Evolutionary conservation across 2,329 filamentous ascomycete genomes (phyloP).

Genomic region (Ophiostoma tasmaniense): DNA sequence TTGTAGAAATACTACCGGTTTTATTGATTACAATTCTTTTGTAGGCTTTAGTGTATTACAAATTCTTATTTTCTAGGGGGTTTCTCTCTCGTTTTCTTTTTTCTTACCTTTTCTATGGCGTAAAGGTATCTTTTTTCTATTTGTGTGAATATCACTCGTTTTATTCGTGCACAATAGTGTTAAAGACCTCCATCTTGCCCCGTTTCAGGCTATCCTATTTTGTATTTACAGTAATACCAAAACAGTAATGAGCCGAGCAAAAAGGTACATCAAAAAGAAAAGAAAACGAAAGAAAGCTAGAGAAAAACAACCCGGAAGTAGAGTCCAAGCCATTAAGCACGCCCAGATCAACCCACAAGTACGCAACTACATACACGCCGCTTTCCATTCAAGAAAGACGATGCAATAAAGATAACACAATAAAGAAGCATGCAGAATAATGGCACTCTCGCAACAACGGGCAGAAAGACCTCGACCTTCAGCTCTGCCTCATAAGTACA

Average conservation of each 20-base stretch:
- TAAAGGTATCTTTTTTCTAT: neutral
- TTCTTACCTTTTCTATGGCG: neutral
- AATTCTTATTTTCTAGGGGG: neutral
- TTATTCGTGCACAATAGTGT: neutral
- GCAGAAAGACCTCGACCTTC: neutral
- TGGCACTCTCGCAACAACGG: neutral
- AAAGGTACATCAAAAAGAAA: neutral
- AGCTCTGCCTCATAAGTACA: neutral
- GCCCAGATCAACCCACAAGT: neutral
- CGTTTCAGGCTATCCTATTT: neutral
- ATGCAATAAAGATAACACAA: neutral
- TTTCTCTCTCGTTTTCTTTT: neutral
- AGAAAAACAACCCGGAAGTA: neutral
- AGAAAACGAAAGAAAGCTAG: neutral
- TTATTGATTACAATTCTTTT: neutral
- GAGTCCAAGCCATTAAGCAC: neutral
- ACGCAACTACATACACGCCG: neutral
- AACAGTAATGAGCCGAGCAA: neutral
- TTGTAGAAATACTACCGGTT: neutral
- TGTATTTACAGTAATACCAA: neutral
- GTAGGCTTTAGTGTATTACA: neutral
- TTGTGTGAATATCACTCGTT: neutral
- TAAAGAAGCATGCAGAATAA: neutral
- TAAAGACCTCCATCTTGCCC: neutral
- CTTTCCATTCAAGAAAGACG: no score